Percentiles rank a stretch among this genome's conserved stretches.
These are phyloP conservation scores for Fonsecaea monophora DNA, from an alignment of 2,329 filamentous ascomycete genomes.

Conservation along the genomic window DNA sequence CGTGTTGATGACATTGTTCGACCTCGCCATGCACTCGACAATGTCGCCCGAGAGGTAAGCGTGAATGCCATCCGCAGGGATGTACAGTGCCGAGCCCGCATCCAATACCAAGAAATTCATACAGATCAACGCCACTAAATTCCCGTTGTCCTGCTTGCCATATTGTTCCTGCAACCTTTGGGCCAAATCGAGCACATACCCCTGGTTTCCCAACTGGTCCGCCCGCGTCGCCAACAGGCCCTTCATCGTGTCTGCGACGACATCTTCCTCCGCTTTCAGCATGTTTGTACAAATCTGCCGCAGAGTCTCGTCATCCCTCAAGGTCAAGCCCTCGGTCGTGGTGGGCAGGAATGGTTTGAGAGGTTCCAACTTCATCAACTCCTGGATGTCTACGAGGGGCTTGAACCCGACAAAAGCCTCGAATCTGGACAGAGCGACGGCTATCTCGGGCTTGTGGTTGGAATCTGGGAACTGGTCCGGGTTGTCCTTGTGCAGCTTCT, in stretches of 20 bases:
- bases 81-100: constrained; percentile 71
- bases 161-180: constrained; percentile 71
- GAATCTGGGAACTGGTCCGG: constrained; percentile 71
- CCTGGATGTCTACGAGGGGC: constrained; percentile 65
- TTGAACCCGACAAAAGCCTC: constrained; percentile 80
- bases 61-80: constrained; percentile 76
- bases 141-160: constrained; percentile 67
- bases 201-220: constrained; percentile 57
- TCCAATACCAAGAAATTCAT: constrained; percentile 76
- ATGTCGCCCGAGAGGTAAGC: constrained; percentile 76
- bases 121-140: constrained; percentile 70
- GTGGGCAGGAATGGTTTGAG: constrained; percentile 62
- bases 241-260: constrained; percentile 61
- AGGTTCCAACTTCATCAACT: constrained; percentile 62
- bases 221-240: constrained; percentile 58
- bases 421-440: constrained; percentile 72
- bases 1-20: constrained; percentile 75
- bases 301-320: constrained; percentile 60
- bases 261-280: constrained; percentile 61
- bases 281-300: constrained; percentile 63
- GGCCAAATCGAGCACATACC: constrained; percentile 69
- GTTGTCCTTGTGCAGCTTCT: constrained; percentile 67
- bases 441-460: constrained; percentile 83
- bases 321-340: constrained; percentile 52
- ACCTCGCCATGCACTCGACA: constrained; percentile 79